Evolutionary conservation across 768 basidiomycete species (phyloP), one percentile per base, ranked within the genome.

Genomic region (Termitomyces sp.): DNA sequence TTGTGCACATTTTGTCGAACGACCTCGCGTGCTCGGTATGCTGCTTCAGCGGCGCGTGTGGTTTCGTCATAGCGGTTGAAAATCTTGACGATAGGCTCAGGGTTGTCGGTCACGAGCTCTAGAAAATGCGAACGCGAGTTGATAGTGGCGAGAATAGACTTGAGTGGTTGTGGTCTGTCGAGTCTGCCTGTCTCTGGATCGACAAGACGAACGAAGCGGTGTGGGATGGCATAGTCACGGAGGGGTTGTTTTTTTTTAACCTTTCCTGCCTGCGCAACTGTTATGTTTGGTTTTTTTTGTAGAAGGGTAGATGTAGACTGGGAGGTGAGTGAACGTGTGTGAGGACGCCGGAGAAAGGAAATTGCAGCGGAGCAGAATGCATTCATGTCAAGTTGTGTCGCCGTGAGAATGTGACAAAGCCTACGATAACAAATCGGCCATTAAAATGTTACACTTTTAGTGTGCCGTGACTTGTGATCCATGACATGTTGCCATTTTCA

Each of bases 61-160:
- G 72, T 73, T 40, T 72, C 70, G 35, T 72, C 76, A 59, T 75
- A 75, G 58, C 76, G 76, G 63, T 81, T 71, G 30, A 84, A 63
- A 28, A 90, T 67, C 58, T 78, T 82, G 38, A 92, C 89, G 51
- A 90, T 74, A 4, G 88, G 85, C 6, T 72, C 58, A 0, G 85
- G 85, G 0, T 18, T 53, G 0, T 71, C 62, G 3, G 72, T 64
- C 40, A 88, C 78, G 46, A 91, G 82, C 66, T 86, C 82, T 57
- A 89, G 68, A 61, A 77, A 75, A 56, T 75, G 71, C 0, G 70
- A 72, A 18, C 75, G 68, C 10, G 65, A 63, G 66, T 83, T 72
- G 47, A 83, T 65, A 20, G 70, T 60, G 8, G 68, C 67, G 63
- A 91, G 76, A 53, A 91, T 68, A 3, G 68, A 63, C 0, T 50